Evolutionary conservation across 1,284 basidiomycete species (phyloP), one percentile per base, ranked within the genome.

Genomic region (Cutaneotrichosporon curvatum): DNA sequence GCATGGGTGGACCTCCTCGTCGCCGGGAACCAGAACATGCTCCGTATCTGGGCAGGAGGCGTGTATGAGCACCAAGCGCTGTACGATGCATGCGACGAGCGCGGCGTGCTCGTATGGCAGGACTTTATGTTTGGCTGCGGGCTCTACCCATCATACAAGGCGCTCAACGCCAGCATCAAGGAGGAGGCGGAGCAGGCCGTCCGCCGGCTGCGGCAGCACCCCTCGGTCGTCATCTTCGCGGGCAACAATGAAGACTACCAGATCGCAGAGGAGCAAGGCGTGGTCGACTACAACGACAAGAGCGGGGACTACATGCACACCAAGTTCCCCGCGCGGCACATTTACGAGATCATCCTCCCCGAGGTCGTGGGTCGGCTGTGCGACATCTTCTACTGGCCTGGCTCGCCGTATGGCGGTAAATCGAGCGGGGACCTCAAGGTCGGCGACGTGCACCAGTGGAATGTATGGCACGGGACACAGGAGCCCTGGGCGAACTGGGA

Each of bases 401-500:
- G 79, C 22, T 87, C 84, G 16, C 89, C 89, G 0, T 94, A 90
- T 71, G 87, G 86, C 45, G 87, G 85, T 2, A 82, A 83, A 58
- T 72, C 73, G 15, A 84, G 85, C 0, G 82, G 80, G 1, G 87
- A 92, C 67, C 75, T 74, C 60, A 83, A 79, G 0, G 77, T 84
- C 32, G 89, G 90, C 12, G 89, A 92, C 70, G 71, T 88, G 20
- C 87, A 91, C 64, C 87, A 90, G 70, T 89, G 86, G 85, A 88
- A 90, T 62, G 87, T 92, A 4, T 92, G 89, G 89, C 88, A 92
- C 65, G 75, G 75, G 8, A 63, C 79, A 1, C 87, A 91, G 65
- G 84, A 90, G 61, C 81, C 86, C 1, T 94, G 88, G 85, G 80
- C 85, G 52, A 84, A 89, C 56, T 92, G 87, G 85, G 85, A 89